Conservation (phyloP, 2,329 filamentous ascomycete species). For the Trichoderma sp. region DNA sequence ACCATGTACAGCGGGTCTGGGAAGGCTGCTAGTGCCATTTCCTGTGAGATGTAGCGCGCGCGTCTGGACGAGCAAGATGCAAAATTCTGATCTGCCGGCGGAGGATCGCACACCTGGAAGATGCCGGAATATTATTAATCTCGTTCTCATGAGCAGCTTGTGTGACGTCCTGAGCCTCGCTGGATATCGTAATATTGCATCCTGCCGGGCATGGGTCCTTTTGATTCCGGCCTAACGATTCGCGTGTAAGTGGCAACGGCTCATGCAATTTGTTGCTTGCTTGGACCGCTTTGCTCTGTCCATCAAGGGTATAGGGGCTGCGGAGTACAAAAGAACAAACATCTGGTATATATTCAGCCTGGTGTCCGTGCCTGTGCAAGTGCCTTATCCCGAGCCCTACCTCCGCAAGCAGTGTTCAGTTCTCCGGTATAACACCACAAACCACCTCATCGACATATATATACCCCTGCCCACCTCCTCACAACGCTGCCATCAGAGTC, state of each 20-base stretch:
- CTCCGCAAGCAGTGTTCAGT: neutral
- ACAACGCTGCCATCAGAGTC: neutral
- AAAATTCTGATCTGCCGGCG: neutral
- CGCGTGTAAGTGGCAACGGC: neutral
- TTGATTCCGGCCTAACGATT: neutral
- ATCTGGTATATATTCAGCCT: neutral
- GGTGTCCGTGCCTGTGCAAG: neutral
- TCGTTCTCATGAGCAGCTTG: neutral
- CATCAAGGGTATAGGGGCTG: neutral
- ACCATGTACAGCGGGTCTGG: neutral
- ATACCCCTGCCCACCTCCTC: neutral
- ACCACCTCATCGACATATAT: neutral
- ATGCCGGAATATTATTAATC: neutral
- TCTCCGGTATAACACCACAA: neutral
- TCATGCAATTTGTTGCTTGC: neutral
- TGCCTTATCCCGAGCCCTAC: neutral
- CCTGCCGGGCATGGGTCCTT: neutral
- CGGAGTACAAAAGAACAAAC: neutral
- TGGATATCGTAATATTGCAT: neutral
- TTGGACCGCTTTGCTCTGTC: neutral
- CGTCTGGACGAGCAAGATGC: neutral
- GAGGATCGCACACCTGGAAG: neutral
- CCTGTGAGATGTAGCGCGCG: constrained; percentile 5
- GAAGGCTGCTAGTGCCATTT: neutral
- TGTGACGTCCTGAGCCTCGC: neutral